Base-by-base conservation (phyloP, 2,329 filamentous ascomycete genomes). In the Teratosphaeria epicoccoides region DNA sequence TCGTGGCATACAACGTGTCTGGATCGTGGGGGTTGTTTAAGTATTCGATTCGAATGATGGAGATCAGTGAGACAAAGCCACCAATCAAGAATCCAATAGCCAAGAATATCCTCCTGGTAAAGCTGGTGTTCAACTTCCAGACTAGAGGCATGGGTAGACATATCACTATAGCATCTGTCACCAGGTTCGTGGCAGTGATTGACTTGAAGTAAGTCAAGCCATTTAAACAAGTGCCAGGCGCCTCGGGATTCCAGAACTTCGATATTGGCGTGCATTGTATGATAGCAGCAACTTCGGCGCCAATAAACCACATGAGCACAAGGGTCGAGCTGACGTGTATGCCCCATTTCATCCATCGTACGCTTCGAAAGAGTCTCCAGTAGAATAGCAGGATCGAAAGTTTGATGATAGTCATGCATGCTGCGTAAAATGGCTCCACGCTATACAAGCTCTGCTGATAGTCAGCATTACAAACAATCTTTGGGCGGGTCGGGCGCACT, bases 291-390 rank as follows among this genome's bases (percentile, higher is more conserved):
- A 33, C 24, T 29, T 29, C 22, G 20, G 24, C 24, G 14, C n/a
- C 46, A n/a, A 48, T 28, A 11, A 37, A 12, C 46, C 46, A 48
- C 46, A 37, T 28, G 46, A n/a, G 12, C 11, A 48, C 46, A 20
- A 48, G 20, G 24, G 12, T 25, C 12, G 28, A 12, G 14, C 17
- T 37, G 24, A 48, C 33, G 28, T 17, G n/a, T 11, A 28, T 29
- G 24, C 24, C 46, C 23, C 20, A 25, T 23, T 26, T 24, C 24
- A 48, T 48, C 46, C 46, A 48, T 14, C 46, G 24, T 23, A 48
- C 25, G 24, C 23, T 29, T 6, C 28, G 20, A 12, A 48, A 48
- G 5, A 48, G 24, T 48, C 46, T 11, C 24, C 24, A 37, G 28
- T 48, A 48, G 28, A 48, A 33, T n/a, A 48, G 28, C 5, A 37